Evolutionary conservation across 192 early-diverging fungal genomes (phyloP), one percentile per base, ranked within the genome.

Genomic region (Nowakowskiella sp.): DNA sequence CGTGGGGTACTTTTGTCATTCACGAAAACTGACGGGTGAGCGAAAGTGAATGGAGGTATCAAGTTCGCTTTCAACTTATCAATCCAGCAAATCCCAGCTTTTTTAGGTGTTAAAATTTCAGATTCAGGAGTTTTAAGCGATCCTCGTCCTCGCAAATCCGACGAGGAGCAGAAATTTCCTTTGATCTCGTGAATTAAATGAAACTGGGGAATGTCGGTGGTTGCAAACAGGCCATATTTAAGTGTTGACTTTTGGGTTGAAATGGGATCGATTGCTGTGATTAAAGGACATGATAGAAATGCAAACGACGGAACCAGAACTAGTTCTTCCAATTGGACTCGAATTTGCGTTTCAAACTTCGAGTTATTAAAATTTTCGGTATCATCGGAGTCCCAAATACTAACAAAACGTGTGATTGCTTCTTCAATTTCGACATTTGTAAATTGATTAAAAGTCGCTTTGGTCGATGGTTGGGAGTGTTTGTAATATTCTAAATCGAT

Each of bases 141-240:
- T n/a, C n/a, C n/a, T n/a, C n/a, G n/a, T n/a, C n/a, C n/a, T n/a
- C n/a, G 36, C 54, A 51, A 21, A 10, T 58, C 31, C 27, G 6
- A n/a, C 21, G 23, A 13, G 24, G 10, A 2, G 13, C 9, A 10
- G 7, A 73, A 30, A 10, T 36, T 51, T 8, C 92, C 92, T 36
- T 82, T 81, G 59, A 85, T 87, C 46, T 92, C 85, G 62, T 81
- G 73, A 42, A 95, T 66, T 53, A 80, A 90, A 29, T 70, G 55
- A 10, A 72, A 58, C 0, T 70, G 47, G 6, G 65, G 44, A 34
- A 89, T 74, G 9, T 73, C 64, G 2, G 61, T 64, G 33, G 75
- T 80, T 2, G 83, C 76, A 67, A 84, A 83, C 9, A 85, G 51
- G 16, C 83, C 87, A 44, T 80, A 78, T 6, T 67, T 56, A 7